Percentiles rank a stretch among this genome's conserved stretches.
Conservation (phyloP, 2,329 filamentous ascomycete species). For the Ascochyta pisi region DNA sequence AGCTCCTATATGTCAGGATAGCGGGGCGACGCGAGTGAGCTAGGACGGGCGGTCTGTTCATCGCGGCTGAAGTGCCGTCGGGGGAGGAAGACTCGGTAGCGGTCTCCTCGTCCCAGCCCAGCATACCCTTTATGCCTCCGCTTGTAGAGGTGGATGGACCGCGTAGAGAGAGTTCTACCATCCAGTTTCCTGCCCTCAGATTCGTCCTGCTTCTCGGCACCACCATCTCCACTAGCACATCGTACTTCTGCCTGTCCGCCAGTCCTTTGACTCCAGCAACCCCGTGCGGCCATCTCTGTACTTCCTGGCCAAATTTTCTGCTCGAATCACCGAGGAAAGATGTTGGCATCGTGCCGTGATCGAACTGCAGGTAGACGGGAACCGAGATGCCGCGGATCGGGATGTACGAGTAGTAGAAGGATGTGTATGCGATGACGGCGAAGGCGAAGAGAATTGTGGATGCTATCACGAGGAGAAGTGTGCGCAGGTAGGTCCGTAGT, state of each 20-base stretch:
- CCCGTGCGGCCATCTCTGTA: slow-evolving; percentile 58
- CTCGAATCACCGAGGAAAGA: slow-evolving; percentile 7
- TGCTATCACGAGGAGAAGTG: slow-evolving; percentile 60
- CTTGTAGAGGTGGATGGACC: slow-evolving; percentile 24
- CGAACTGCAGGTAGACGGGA: slow-evolving; percentile 72
- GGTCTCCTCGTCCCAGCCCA: slow-evolving; percentile 43
- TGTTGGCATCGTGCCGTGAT: slow-evolving; percentile 39
- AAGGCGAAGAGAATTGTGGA: slow-evolving; percentile 63
- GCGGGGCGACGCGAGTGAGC: slow-evolving; percentile 72
- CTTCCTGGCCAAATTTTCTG: slow-evolving; percentile 5
- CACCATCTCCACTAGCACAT: slow-evolving; percentile 76
- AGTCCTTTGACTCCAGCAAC: slow-evolving; percentile 52
- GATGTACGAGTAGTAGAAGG: slow-evolving; percentile 74
- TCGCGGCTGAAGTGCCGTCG: neutral
- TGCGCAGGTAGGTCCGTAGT: slow-evolving; percentile 69
- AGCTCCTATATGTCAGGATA: slow-evolving; percentile 78
- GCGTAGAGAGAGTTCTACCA: slow-evolving; percentile 80
- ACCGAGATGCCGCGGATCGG: slow-evolving; percentile 68
- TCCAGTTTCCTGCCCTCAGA: slow-evolving; percentile 85
- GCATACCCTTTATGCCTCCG: slow-evolving; percentile 22
- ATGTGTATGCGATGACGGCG: slow-evolving; percentile 66
- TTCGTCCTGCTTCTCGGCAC: slow-evolving; percentile 83
- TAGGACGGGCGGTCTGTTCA: slow-evolving; percentile 37
- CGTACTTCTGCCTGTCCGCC: slow-evolving; percentile 78
- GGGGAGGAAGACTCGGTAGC: slow-evolving; percentile 12